Evolutionary conservation across 2,329 filamentous ascomycete species (phyloP).

Genomic region (Colletotrichum tropicicola): DNA sequence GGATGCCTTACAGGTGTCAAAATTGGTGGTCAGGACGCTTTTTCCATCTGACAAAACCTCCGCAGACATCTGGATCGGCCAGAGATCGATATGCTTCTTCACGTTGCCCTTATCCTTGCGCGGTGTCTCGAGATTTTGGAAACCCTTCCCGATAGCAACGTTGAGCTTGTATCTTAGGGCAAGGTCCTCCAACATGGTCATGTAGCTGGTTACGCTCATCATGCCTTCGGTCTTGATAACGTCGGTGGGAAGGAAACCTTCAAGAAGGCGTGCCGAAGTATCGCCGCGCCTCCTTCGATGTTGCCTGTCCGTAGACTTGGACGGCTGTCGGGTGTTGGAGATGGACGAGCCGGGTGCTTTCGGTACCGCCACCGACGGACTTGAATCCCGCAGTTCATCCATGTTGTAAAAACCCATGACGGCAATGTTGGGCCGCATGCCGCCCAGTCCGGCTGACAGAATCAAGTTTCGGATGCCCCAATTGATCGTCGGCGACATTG

Average conservation of each 20-base stretch:
- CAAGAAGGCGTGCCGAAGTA: conserved; percentile 63
- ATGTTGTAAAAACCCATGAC: conserved; percentile 84
- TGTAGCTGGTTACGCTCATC: conserved; percentile 77
- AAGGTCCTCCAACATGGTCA: conserved; percentile 85
- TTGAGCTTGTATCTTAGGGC: conserved; percentile 82
- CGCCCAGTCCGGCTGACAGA: conserved; percentile 81
- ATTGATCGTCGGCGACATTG: conserved; percentile 82
- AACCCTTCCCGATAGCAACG: conserved; percentile 85
- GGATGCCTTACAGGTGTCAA: conserved; percentile 78
- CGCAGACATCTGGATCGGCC: conserved; percentile 94
- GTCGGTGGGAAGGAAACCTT: conserved; percentile 73
- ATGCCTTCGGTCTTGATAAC: conserved; percentile 73
- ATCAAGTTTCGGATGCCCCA: conserved; percentile 89
- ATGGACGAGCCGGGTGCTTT: conserved; percentile 51
- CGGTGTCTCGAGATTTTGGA: conserved; percentile 79
- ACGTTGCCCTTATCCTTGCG: conserved; percentile 62
- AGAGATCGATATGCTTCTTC: conserved; percentile 86
- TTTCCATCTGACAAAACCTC: conserved; percentile 75
- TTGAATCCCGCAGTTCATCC: conserved; percentile 74
- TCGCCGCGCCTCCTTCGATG: conserved; percentile 56
- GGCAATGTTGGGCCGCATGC: conserved; percentile 90
- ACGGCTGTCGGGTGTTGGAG: conserved; percentile 40
- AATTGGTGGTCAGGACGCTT: conserved; percentile 83
- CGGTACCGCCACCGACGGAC: conserved; percentile 65
- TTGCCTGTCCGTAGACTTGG: conserved; percentile 41